Percentiles rank a stretch among this genome's conserved stretches.
These are phyloP conservation scores for Fusarium acutatum DNA, from an alignment of 2,329 filamentous ascomycete species.

Conservation along the genomic window DNA sequence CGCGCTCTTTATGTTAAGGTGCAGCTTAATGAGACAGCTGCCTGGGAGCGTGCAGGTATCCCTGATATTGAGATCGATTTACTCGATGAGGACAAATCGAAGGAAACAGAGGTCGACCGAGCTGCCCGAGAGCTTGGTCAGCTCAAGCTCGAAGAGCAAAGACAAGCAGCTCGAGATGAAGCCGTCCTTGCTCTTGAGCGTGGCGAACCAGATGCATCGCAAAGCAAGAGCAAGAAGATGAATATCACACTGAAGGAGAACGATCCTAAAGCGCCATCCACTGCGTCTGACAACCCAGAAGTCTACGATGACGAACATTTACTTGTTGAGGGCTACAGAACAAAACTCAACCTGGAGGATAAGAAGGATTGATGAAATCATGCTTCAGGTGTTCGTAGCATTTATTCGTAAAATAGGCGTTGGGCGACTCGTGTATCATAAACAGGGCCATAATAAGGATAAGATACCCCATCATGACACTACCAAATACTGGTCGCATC, in stretches of 20 bases:
- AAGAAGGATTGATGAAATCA: neutral
- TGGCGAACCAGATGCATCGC: conserved; percentile 36
- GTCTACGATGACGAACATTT: conserved; percentile 53
- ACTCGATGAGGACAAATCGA: conserved; percentile 70
- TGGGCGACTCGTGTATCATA: conserved; percentile 13
- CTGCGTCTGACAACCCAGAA: conserved; percentile 32
- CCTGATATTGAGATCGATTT: conserved; percentile 67
- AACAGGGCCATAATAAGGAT: conserved; percentile 9
- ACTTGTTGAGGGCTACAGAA: conserved; percentile 61
- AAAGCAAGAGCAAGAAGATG: conserved; percentile 51
- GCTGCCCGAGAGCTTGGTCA: conserved; percentile 51
- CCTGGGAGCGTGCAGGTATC: conserved; percentile 78
- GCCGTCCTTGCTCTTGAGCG: conserved; percentile 62
- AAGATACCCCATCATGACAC: conserved; percentile 26
- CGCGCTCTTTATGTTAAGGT: conserved; percentile 87
- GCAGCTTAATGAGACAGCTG: conserved; percentile 85
- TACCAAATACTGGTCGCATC: neutral
- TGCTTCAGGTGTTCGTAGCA: neutral
- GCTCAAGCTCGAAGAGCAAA: conserved; percentile 56
- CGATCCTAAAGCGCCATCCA: conserved; percentile 41
- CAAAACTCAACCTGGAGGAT: conserved; percentile 42
- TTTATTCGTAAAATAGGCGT: conserved; percentile 22
- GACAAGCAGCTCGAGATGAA: conserved; percentile 50
- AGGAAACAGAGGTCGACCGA: conserved; percentile 53
- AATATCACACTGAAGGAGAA: conserved; percentile 64